Evolutionary conservation across 805 yeast species (phyloP).

Genomic region (Myxozyma sirexii): DNA sequence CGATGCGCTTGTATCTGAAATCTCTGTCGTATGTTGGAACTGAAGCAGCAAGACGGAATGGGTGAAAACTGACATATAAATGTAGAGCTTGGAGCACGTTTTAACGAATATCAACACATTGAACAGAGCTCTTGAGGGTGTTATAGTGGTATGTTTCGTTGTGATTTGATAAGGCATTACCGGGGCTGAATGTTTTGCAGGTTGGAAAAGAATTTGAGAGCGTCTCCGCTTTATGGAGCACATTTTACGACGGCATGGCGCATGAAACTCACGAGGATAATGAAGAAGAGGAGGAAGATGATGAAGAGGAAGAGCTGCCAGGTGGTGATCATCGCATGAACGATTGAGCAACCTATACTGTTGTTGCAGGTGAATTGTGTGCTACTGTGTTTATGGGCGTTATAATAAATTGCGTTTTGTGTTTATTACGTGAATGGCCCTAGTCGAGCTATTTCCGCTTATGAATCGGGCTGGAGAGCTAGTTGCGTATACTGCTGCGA

Average conservation of each 20-base stretch:
- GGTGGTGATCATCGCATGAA: background rate
- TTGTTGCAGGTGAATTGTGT: background rate
- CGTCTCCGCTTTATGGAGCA: slow-evolving; percentile 70
- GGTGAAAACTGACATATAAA: background rate
- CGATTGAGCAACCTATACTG: background rate
- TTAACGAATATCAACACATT: slow-evolving; percentile 64
- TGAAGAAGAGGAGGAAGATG: slow-evolving; percentile 16
- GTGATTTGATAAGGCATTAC: background rate
- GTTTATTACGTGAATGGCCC: too few relatives aligned
- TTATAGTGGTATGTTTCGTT: slow-evolving; percentile 51
- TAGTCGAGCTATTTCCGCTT: too few relatives aligned
- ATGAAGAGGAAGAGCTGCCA: slow-evolving; percentile 9
- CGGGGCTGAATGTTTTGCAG: slow-evolving; percentile 2
- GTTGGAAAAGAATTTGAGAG: slow-evolving; percentile 74
- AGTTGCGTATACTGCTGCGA: too few relatives aligned
- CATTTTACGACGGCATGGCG: slow-evolving; percentile 57
- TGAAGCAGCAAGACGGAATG: too few relatives aligned
- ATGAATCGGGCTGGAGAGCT: too few relatives aligned
- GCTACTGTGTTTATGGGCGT: background rate
- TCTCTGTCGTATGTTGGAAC: slow-evolving; percentile 44
- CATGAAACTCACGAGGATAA: slow-evolving; percentile 24
- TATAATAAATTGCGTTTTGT: background rate
- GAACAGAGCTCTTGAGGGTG: slow-evolving; percentile 67
- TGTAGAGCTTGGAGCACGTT: slow-evolving; percentile 59
- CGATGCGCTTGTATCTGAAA: slow-evolving; percentile 60